These are phyloP conservation scores for Hibiscus tridactylites DNA, from an alignment of 345 rosid genomes.

Conservation along the genomic window DNA sequence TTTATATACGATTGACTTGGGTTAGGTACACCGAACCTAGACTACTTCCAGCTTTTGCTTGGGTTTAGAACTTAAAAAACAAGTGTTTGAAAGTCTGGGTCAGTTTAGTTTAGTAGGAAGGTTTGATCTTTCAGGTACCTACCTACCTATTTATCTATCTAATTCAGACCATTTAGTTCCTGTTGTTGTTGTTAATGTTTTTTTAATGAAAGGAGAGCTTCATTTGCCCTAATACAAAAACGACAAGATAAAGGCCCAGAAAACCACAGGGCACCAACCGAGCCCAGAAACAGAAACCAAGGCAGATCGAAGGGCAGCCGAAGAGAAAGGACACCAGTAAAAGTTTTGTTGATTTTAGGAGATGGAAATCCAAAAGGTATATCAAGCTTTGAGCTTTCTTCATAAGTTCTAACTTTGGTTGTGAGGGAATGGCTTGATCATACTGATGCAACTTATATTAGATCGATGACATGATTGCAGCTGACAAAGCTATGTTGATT, in stretches of 20 bases:
- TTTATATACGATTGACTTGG: neutral
- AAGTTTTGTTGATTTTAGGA: neutral
- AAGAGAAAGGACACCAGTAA: no score
- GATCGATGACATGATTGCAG: neutral
- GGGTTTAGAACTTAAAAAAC: neutral
- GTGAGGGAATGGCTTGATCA: neutral
- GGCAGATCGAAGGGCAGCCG: no score
- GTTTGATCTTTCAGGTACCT: neutral
- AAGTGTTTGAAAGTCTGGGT: no score
- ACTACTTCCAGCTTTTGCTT: neutral
- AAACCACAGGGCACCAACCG: no score
- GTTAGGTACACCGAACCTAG: conserved; percentile 7
- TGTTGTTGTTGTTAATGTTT: neutral
- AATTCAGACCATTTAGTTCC: no score
- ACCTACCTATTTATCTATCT: neutral
- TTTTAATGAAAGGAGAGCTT: no score
- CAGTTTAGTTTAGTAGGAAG: neutral
- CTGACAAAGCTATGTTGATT: neutral
- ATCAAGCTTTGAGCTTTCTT: neutral
- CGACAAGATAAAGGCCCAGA: no score
- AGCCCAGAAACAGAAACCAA: no score
- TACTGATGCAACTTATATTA: neutral
- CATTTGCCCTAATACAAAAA: no score
- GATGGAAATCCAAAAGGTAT: conserved; percentile 65
- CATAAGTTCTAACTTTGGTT: neutral